A percentile compares a stretch with the other conserved stretches of the same genome.
Evolutionary conservation across 2,329 filamentous ascomycete species (phyloP).

Genomic region (Arthrinium phaeospermum): DNA sequence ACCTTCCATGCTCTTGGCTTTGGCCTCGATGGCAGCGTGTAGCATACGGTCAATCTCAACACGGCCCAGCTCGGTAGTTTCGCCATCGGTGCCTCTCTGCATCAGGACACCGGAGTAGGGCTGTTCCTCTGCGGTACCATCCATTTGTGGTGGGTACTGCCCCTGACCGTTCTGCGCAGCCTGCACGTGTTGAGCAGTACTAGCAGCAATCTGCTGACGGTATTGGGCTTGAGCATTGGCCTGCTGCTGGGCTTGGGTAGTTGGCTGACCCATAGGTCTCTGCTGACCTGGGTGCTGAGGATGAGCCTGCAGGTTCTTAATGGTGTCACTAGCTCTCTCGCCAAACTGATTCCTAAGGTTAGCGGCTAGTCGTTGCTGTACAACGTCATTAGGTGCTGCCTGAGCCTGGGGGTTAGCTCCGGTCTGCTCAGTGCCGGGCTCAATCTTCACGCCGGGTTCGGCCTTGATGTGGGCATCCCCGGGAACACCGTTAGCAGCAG

Average conservation of each 20-base stretch:
- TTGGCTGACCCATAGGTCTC: slow-evolving; percentile 30
- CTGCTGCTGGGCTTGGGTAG: slow-evolving; percentile 31
- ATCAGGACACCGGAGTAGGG: slow-evolving; percentile 66
- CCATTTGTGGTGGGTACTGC: slow-evolving; percentile 66
- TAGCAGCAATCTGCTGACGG: slow-evolving; percentile 28
- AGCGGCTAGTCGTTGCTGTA: slow-evolving; percentile 60
- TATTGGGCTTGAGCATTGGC: slow-evolving; percentile 37
- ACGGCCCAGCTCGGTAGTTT: slow-evolving; percentile 60
- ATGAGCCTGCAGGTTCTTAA: slow-evolving; percentile 62
- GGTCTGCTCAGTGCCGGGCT: slow-evolving; percentile 45
- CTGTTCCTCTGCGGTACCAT: slow-evolving; percentile 69
- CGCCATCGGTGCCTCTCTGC: slow-evolving; percentile 58
- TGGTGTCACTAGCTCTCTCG: slow-evolving; percentile 67
- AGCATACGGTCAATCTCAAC: slow-evolving; percentile 72
- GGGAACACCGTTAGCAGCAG: slow-evolving; percentile 26
- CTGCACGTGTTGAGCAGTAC: slow-evolving; percentile 37
- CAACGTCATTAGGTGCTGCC: slow-evolving; percentile 42
- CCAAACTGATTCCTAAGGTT: slow-evolving; percentile 67
- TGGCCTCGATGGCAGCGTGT: slow-evolving; percentile 69
- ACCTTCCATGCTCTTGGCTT: slow-evolving; percentile 73
- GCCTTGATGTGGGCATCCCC: slow-evolving; percentile 47
- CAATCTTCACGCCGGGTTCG: slow-evolving; percentile 55
- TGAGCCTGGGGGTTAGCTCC: not conserved
- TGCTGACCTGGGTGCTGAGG: slow-evolving; percentile 33
- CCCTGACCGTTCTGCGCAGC: slow-evolving; percentile 47